A percentile compares a stretch with the other conserved stretches of the same genome.
Evolutionary conservation across 306 rosid genomes (phyloP).

Genomic region (Lathyrus sativus): DNA sequence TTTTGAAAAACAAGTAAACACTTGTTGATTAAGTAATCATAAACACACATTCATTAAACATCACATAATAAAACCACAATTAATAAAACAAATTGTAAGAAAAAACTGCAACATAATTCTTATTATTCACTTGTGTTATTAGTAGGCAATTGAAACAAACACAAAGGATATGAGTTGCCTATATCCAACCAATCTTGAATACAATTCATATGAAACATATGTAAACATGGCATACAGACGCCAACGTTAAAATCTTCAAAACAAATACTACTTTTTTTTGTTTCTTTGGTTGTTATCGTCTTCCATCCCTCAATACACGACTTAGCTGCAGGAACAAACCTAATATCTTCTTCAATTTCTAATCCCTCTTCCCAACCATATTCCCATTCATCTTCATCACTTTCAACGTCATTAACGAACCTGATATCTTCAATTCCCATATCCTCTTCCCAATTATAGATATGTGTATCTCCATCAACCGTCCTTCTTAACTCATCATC

Average conservation of each 20-base stretch:
- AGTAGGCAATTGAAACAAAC: background rate
- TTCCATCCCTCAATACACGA: background rate
- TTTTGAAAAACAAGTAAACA: too few species aligned
- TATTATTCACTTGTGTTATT: background rate
- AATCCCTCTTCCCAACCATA: background rate
- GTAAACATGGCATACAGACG: constrained; percentile 7
- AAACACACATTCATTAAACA: too few species aligned
- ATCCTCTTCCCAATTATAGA: too few species aligned
- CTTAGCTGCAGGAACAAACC: constrained; percentile 23
- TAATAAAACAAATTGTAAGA: too few species aligned
- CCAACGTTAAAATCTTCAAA: constrained; percentile 1
- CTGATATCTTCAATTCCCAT: too few species aligned
- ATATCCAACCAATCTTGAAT: background rate
- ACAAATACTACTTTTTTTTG: background rate
- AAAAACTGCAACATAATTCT: too few species aligned
- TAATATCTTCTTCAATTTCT: background rate
- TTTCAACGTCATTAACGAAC: too few species aligned
- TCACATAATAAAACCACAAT: too few species aligned
- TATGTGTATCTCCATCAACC: too few species aligned
- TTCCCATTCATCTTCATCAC: background rate
- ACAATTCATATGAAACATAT: constrained; percentile 17
- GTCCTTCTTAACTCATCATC: too few species aligned
- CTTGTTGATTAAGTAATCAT: too few species aligned
- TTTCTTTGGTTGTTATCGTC: background rate
- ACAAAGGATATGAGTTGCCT: constrained; percentile 6